Conservation (phyloP, 2,329 filamentous ascomycete species). For the Stachybotrys elegans region DNA sequence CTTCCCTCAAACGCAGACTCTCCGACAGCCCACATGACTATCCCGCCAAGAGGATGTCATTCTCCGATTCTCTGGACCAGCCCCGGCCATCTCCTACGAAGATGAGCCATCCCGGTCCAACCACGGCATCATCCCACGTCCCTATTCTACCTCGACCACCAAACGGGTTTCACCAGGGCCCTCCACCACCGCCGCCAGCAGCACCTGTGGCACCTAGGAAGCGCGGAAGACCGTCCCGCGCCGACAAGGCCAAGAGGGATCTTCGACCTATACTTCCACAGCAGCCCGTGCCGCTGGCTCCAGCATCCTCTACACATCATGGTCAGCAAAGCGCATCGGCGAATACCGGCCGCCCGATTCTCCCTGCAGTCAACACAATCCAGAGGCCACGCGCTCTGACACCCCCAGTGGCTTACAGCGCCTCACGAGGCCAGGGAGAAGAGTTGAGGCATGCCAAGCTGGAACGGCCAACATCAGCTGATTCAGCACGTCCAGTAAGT, state of each 20-base stretch:
- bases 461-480: neutral
- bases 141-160: constrained; percentile 19
- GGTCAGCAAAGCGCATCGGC: neutral
- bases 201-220: constrained; percentile 26
- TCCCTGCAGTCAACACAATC: constrained; percentile 8
- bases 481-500: neutral
- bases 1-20: constrained; percentile 28
- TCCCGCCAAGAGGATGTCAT: constrained; percentile 25
- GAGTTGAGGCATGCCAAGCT: neutral
- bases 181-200: constrained; percentile 6
- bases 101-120: neutral
- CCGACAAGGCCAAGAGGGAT: constrained; percentile 31
- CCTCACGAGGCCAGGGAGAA: neutral
- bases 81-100: neutral
- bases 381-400: neutral
- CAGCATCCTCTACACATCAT: constrained; percentile 3
- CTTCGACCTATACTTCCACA: constrained; percentile 26
- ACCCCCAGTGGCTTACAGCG: neutral
- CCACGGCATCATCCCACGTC: constrained; percentile 6
- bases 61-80: constrained; percentile 9
- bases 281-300: constrained; percentile 24
- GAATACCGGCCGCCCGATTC: constrained; percentile 4
- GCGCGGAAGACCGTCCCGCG: constrained; percentile 40
- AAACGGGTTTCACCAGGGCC: constrained; percentile 7
- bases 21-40: constrained; percentile 27